A percentile compares a stretch with the other conserved stretches of the same genome.
Conservation (phyloP, 768 basidiomycete species). For the Suillus sp. region DNA sequence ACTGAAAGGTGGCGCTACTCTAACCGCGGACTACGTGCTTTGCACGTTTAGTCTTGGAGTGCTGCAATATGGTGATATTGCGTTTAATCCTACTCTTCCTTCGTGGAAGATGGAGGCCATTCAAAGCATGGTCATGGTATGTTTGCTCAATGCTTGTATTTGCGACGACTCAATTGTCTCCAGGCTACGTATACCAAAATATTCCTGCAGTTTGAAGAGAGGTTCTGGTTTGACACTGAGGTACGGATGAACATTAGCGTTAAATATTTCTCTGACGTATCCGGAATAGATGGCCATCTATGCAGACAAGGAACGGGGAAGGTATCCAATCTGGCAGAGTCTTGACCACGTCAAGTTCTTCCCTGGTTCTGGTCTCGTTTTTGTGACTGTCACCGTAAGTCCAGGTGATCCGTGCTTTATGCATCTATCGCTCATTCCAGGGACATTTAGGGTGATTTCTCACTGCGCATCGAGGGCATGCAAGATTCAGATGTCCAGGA, state of each 20-base stretch:
- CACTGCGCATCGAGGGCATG: conserved; percentile 58
- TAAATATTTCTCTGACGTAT: background rate
- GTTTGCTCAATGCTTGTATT: conserved; percentile 5
- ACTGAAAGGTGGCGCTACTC: conserved; percentile 42
- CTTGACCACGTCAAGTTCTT: conserved; percentile 60
- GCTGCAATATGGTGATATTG: conserved; percentile 62
- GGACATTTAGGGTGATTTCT: conserved; percentile 56
- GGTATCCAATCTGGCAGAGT: conserved; percentile 70
- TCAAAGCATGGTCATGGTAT: conserved; percentile 60
- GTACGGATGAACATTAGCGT: conserved; percentile 15
- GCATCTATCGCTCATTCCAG: background rate
- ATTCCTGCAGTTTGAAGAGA: conserved; percentile 61
- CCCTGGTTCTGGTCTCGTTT: conserved; percentile 55
- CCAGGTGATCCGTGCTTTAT: background rate
- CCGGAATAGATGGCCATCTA: conserved; percentile 45
- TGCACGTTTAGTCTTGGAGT: conserved; percentile 74
- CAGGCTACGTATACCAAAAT: conserved; percentile 67
- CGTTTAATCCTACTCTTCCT: conserved; percentile 57
- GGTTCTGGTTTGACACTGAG: conserved; percentile 60
- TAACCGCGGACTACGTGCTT: conserved; percentile 59
- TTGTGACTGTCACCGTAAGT: conserved; percentile 32
- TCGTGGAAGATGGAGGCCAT: conserved; percentile 67
- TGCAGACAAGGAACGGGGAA: conserved; percentile 57
- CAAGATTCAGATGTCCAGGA: conserved; percentile 46
- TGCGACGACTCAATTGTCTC: background rate